These are phyloP conservation scores for Raddia distichophylla DNA, from an alignment of 176 grass and related monocot species.

Conservation along the genomic window DNA sequence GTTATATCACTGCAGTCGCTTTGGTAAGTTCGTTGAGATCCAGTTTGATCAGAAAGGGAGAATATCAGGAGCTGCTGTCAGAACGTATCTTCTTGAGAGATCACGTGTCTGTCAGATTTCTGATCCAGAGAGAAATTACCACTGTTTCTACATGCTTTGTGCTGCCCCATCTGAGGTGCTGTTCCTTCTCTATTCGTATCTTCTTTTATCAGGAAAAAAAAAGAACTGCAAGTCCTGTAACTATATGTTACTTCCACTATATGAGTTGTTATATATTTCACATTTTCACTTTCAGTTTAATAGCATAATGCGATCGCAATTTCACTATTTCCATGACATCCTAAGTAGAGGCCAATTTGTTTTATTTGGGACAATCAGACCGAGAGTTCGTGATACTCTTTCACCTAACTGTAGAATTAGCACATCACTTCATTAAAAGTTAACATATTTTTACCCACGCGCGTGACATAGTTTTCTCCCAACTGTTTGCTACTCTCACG, in stretches of 20 bases:
- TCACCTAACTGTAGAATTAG: not conserved
- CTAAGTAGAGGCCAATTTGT: not conserved
- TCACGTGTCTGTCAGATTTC: conserved; percentile 98
- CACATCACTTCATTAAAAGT: conserved; percentile 6
- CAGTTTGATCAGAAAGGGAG: conserved; percentile 87
- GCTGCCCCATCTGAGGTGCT: conserved; percentile 82
- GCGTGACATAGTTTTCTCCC: not conserved
- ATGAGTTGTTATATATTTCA: not conserved
- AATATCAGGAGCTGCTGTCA: conserved; percentile 91
- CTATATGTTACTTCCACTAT: not conserved
- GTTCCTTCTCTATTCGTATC: conserved; percentile 22
- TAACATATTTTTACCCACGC: not conserved
- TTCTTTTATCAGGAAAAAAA: not conserved
- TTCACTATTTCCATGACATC: not conserved
- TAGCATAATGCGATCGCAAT: not conserved
- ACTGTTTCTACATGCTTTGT: conserved; percentile 99
- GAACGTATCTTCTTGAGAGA: conserved; percentile 96
- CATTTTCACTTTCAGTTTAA: not conserved
- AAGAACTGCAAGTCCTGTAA: not conserved
- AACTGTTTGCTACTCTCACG: conserved; percentile 10
- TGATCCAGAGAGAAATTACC: conserved; percentile 93
- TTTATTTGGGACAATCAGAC: not conserved
- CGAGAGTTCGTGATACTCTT: not conserved
- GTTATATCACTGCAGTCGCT: conserved; percentile 62
- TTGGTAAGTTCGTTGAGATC: conserved; percentile 98